Base-by-base conservation (phyloP, 2,329 filamentous ascomycete species). In the Pseudocercospora vitis region DNA sequence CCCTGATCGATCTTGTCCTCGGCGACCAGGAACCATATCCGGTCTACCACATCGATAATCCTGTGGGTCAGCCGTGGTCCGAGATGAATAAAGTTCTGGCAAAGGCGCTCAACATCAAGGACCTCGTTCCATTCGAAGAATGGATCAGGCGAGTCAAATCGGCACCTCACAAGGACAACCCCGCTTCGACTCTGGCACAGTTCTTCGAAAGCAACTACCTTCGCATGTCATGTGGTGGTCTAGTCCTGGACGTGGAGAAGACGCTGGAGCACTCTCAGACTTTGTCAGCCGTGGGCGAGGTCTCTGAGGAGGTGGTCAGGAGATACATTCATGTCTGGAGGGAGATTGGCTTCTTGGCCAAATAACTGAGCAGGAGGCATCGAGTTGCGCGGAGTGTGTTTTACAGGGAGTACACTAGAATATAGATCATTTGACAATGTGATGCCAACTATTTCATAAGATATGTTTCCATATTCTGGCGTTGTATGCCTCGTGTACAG, bases 31-130 rank as follows among this genome's bases (percentile, higher is more conserved):
- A 44, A 0, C 57, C 65, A 0, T 66, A 72, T 33, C 63, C 68
- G 1, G 63, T 77, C 21, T 78, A 77, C 51, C 75, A 78, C 57
- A 69, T 78, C 46, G 75, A 78, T 5, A 76, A 77, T 55, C 74
- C 75, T 0, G 64, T 71, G 3, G 53, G 74, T 1, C 75, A 77
- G 55, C 55, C 68, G 0, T 78, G 75, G 75, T 51, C 50, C 2
- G 62, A 71, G 0, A 72, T 76, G 65, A 63, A 67, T 2, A 28
- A 48, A 2, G 14, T 74, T 2, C 54, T 77, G 9, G 69, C 72
- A 0, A 59, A 65, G 4, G 66, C 62, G 1, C 63, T 78, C 1
- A 57, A 58, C 2, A 70, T 74, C 12, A n/a, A 35, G 0, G 64
- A 64, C 31, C 57, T 74, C 1, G 62, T 77, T 14, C 67, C 74